These are phyloP conservation scores for Candida sithepensis DNA, from an alignment of 805 yeast genomes.

Conservation along the genomic window DNA sequence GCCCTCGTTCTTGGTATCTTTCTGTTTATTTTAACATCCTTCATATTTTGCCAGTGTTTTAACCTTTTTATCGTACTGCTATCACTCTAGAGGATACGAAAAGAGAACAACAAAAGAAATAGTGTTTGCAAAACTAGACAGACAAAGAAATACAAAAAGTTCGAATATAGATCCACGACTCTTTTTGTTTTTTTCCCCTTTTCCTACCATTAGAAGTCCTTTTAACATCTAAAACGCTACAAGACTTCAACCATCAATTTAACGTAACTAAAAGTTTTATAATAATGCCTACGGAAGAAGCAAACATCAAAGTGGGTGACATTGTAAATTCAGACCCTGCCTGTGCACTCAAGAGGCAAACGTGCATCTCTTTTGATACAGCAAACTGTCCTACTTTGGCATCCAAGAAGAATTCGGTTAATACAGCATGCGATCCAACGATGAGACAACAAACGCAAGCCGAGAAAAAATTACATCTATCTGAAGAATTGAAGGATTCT, in stretches of 20 bases:
- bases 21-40: no score
- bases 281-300: neutral
- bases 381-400: slow-evolving; percentile 12
- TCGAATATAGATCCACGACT: no score
- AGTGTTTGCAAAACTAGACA: no score
- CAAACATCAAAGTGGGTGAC: neutral
- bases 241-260: no score
- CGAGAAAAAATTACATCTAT: slow-evolving; percentile 4
- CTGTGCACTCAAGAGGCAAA: neutral
- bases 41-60: no score
- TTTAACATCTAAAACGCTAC: neutral
- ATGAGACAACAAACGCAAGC: slow-evolving; percentile 7
- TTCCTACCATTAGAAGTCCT: neutral
- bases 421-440: slow-evolving; percentile 6
- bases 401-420: slow-evolving; percentile 17
- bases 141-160: no score
- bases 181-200: no score
- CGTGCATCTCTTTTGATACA: slow-evolving; percentile 19
- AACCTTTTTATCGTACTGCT: no score
- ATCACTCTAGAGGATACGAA: no score
- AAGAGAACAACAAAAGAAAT: no score
- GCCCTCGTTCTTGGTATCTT: no score
- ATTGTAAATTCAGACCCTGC: neutral
- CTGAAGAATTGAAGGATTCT: slow-evolving; percentile 26
- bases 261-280: no score